These are phyloP conservation scores for Cardamine chenopodiifolia DNA, from an alignment of 345 rosid species.

Conservation along the genomic window DNA sequence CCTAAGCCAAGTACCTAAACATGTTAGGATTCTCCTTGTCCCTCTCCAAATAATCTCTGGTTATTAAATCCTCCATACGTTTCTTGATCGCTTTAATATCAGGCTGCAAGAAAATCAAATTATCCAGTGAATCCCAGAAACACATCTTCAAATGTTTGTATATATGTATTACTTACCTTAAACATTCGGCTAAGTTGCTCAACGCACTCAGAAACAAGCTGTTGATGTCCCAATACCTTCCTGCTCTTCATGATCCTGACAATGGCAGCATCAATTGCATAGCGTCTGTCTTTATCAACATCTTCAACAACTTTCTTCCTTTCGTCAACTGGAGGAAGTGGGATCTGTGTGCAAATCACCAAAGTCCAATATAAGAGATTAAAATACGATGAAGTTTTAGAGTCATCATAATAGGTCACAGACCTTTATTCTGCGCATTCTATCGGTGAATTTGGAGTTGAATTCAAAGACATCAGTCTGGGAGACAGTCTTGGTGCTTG, in stretches of 20 bases:
- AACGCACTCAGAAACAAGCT: constrained; percentile 81
- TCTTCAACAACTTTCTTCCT: constrained; percentile 93
- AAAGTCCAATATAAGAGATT: background rate
- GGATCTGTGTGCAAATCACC: constrained; percentile 58
- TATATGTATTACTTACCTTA: constrained; percentile 54
- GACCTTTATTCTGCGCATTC: constrained; percentile 97
- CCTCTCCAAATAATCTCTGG: constrained; percentile 89
- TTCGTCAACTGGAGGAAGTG: constrained; percentile 93
- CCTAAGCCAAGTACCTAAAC: constrained; percentile 78
- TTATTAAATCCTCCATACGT: constrained; percentile 87
- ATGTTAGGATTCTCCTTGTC: constrained; percentile 74
- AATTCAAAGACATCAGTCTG: constrained; percentile 65
- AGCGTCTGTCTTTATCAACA: constrained; percentile 87
- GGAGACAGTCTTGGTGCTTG: constrained; percentile 61
- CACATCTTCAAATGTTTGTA: background rate
- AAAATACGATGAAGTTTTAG: background rate
- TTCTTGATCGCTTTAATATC: constrained; percentile 95
- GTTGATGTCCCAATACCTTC: constrained; percentile 83
- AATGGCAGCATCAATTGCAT: constrained; percentile 94
- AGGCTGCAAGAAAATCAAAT: constrained; percentile 61
- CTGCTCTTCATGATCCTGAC: constrained; percentile 98
- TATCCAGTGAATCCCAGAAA: background rate
- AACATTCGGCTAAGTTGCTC: constrained; percentile 95
- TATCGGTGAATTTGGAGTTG: constrained; percentile 78
- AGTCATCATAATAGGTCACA: background rate